phyloP scores from a whole-genome alignment of 139 green algal species.

The Volvox africanus region DNA sequence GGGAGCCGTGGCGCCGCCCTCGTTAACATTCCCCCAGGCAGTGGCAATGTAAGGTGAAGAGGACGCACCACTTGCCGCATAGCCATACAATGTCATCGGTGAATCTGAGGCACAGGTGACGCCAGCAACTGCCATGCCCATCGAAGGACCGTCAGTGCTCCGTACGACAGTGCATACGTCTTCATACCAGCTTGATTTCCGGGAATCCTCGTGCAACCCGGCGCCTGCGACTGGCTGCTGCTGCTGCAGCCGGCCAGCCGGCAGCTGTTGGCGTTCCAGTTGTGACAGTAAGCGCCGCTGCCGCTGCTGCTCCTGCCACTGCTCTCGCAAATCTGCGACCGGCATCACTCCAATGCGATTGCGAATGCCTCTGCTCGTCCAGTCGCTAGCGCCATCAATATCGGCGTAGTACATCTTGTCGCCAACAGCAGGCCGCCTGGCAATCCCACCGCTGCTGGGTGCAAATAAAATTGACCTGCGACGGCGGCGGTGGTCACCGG shows the following conservation, averaged over 20 bases:
- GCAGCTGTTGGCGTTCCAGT: not conserved
- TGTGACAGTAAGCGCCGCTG: not conserved
- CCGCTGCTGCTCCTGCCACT: constrained; percentile 32
- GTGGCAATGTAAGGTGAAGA: too few relatives aligned
- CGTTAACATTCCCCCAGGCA: too few relatives aligned
- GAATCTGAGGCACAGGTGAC: not conserved
- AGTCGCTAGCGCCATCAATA: too few relatives aligned
- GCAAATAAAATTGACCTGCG: too few relatives aligned
- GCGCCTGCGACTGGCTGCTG: not conserved
- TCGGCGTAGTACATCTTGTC: too few relatives aligned
- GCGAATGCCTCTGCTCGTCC: too few relatives aligned
- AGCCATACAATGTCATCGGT: not conserved
- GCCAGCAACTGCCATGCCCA: not conserved
- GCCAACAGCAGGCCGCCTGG: too few relatives aligned
- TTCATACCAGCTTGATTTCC: not conserved
- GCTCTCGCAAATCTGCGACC: not conserved
- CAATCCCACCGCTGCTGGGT: too few relatives aligned
- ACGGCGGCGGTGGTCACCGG: too few relatives aligned
- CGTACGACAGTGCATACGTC: not conserved
- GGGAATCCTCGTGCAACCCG: not conserved
- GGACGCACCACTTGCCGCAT: not conserved
- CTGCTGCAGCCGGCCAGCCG: not conserved
- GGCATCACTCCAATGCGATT: not conserved
- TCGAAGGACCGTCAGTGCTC: not conserved
- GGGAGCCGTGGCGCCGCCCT: not conserved